A percentile compares a stretch with the other conserved stretches of the same genome.
Conservation (phyloP, 768 basidiomycete genomes). For the Mycena latifolia region DNA sequence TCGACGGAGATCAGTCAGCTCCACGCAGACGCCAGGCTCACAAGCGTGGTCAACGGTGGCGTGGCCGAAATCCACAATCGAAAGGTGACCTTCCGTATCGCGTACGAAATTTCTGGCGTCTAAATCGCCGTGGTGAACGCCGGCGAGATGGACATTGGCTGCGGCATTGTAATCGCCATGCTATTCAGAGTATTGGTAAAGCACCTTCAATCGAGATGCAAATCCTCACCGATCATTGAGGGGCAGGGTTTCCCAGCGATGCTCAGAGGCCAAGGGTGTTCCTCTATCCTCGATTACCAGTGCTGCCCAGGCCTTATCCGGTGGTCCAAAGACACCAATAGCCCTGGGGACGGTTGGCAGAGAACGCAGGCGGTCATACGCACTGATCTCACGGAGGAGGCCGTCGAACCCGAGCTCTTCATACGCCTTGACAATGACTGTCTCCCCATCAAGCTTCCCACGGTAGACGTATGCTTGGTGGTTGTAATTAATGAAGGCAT, state of each 20-base stretch:
- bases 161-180: not conserved
- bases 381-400: not conserved
- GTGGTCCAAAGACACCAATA: not conserved
- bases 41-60: conserved; percentile 1
- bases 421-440: conserved; percentile 1
- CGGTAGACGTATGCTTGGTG: not conserved
- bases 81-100: not conserved
- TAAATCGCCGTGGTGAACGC: conserved; percentile 11
- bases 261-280: not conserved
- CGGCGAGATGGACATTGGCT: conserved; percentile 6
- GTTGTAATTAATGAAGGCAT: not conserved
- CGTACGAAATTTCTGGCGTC: conserved; percentile 8
- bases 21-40: conserved; percentile 6
- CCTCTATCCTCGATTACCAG: conserved; percentile 1
- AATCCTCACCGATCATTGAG: conserved; percentile 1
- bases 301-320: not conserved
- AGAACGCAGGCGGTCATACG: not conserved
- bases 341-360: not conserved
- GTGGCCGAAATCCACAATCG: conserved; percentile 14
- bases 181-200: not conserved
- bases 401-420: not conserved
- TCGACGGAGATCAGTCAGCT: conserved; percentile 5
- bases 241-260: not conserved
- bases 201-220: not conserved
- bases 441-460: not conserved